Base-by-base conservation (phyloP, 495 filamentous ascomycete genomes). In the Entonaema liquescens region DNA sequence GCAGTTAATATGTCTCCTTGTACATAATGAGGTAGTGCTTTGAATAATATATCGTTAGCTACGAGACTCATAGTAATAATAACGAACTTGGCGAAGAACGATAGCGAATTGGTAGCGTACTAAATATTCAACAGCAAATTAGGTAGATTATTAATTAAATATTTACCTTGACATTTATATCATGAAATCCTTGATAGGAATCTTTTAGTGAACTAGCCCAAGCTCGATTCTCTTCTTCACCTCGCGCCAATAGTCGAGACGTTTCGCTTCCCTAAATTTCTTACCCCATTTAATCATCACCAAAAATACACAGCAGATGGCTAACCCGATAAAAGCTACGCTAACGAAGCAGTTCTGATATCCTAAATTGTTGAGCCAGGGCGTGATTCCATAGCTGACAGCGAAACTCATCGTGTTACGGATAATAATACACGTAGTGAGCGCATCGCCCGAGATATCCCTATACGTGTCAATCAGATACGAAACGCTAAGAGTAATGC, bases 401-500 rank as follows among this genome's bases (percentile, higher is more conserved):
- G 79, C 79, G 71, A 80, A 82, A 52, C 78, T 80, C 89, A 91
- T 91, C 19, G 87, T 90, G 71, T 91, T 91, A 5, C 89, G 85
- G 25, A 91, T 83, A 4, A 91, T 67, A 59, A 92, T 92, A 9
- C 90, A 84, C 38, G 84, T 88, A 8, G 87, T 84, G 69, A 91
- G 84, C 0, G 87, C 87, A 58, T 90, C 87, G 5, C 88, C 87
- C 33, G 85, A 86, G 26, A 91, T 70, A 53, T 90, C 88, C 13
- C 84, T 83, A 73, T 90, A 92, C 56, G 84, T 85, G 73, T 91
- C 89, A 47, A 91, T 85, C 33, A 86, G 78, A 66, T 92, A 91
- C 33, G 85, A 85, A 26, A 91, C 83, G 47, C 84, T 87, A 15
- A 90, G 77, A 4, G 87, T 87, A 25, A 90, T 68, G 1, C 87